These are phyloP conservation scores for Kodamaea sp. DNA, from an alignment of 1,139 yeast genomes.

Conservation along the genomic window DNA sequence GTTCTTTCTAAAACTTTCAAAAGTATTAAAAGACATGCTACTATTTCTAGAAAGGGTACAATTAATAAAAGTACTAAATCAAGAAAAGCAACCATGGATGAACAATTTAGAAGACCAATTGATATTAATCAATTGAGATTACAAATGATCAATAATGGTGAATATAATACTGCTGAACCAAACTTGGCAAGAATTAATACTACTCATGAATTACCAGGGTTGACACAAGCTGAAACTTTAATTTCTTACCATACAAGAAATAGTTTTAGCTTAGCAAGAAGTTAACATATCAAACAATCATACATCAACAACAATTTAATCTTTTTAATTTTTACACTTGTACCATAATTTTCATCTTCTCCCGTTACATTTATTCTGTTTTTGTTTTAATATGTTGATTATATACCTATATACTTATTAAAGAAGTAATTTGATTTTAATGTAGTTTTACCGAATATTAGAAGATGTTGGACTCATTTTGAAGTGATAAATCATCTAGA, in stretches of 20 bases:
- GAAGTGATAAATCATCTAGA: too few species aligned
- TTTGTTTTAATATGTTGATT: too few species aligned
- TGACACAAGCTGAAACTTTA: conserved; percentile 49
- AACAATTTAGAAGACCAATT: conserved; percentile 34
- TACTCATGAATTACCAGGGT: conserved; percentile 49
- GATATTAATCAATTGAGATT: conserved; percentile 35
- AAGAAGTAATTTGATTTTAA: too few species aligned
- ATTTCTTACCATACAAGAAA: conserved; percentile 43
- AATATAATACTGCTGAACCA: conserved; percentile 28
- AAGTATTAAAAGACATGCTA: conserved; percentile 31
- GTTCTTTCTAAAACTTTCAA: conserved; percentile 29
- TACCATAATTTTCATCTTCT: background rate
- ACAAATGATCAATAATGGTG: conserved; percentile 43
- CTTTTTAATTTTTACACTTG: too few species aligned
- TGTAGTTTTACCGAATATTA: too few species aligned
- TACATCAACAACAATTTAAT: too few species aligned
- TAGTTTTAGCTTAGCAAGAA: conserved; percentile 23
- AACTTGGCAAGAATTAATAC: conserved; percentile 40
- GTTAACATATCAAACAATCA: background rate
- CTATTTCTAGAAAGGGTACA: conserved; percentile 18
- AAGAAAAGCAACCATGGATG: conserved; percentile 31
- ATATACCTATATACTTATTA: too few species aligned
- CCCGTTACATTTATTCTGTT: conserved; percentile 5
- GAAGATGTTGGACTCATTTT: too few species aligned
- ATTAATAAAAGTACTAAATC: conserved; percentile 22